Percentiles rank a stretch among this genome's conserved stretches.
These are phyloP conservation scores for Crithidia fasciculata DNA, from an alignment of 208 protist species.

Conservation along the genomic window DNA sequence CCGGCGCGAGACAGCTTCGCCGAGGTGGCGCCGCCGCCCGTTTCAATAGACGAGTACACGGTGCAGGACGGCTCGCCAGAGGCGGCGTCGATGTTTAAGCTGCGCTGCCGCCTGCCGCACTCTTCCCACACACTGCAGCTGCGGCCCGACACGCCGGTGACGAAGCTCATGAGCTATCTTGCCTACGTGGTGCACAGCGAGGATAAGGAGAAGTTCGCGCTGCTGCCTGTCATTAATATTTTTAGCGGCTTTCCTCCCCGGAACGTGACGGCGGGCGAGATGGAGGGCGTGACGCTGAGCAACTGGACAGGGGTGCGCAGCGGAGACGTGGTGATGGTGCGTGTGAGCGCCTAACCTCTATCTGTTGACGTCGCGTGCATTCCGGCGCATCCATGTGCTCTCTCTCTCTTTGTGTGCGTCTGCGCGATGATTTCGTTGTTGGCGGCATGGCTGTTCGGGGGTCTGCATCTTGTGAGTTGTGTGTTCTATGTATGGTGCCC, in stretches of 20 bases:
- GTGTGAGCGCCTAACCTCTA: constrained; percentile 31
- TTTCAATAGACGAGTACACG: constrained; percentile 12
- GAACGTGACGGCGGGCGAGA: constrained; percentile 34
- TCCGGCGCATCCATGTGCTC: too few species aligned
- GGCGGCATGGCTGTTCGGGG: too few species aligned
- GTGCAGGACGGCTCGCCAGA: constrained; percentile 11
- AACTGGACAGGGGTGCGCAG: constrained; percentile 54
- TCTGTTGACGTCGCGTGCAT: too few species aligned
- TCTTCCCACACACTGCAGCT: constrained; percentile 54
- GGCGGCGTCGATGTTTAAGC: constrained; percentile 35
- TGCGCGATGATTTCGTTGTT: too few species aligned
- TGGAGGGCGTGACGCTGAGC: constrained; percentile 36
- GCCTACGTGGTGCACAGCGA: constrained; percentile 59
- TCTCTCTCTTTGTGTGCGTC: too few species aligned
- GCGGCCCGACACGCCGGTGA: constrained; percentile 56
- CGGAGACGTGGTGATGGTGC: constrained; percentile 70
- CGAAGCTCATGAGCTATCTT: constrained; percentile 59
- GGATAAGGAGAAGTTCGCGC: constrained; percentile 43
- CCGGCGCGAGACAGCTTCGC: constrained; percentile 14
- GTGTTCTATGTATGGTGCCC: too few species aligned
- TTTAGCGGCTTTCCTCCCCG: constrained; percentile 61
- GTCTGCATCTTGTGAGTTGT: too few species aligned
- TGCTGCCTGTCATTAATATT: constrained; percentile 41
- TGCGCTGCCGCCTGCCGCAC: constrained; percentile 71
- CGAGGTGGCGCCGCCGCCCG: constrained; percentile 16